Evolutionary conservation across 1,284 basidiomycete species (phyloP).

Genomic region (Limonomyces culmigenus): DNA sequence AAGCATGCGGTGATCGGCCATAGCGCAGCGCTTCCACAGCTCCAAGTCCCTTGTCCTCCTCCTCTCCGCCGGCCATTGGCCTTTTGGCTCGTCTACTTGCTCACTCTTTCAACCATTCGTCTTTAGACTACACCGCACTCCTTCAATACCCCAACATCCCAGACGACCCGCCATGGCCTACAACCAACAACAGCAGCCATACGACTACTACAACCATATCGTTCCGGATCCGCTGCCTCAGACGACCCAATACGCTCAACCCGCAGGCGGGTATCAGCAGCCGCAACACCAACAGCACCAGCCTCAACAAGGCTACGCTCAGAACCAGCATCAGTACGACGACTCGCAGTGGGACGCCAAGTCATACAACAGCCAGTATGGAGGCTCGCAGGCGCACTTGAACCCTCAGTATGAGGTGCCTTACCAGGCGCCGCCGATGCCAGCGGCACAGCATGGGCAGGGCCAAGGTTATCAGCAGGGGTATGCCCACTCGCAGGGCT

Average conservation of each 20-base stretch:
- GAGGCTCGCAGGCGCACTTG: slow-evolving; percentile 56
- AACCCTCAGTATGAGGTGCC: slow-evolving; percentile 30
- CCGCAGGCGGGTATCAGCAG: slow-evolving; percentile 3
- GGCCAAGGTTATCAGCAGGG: too few relatives aligned
- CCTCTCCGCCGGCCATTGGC: not conserved
- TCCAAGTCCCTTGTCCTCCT: not conserved
- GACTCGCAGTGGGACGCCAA: slow-evolving; percentile 42
- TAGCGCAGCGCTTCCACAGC: too few relatives aligned
- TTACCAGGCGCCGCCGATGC: slow-evolving; percentile 21
- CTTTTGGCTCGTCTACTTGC: slow-evolving; percentile 1
- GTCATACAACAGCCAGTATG: slow-evolving; percentile 46
- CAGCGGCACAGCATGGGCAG: too few relatives aligned
- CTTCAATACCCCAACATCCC: not conserved
- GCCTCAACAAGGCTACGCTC: slow-evolving; percentile 18
- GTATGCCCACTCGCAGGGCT: not conserved
- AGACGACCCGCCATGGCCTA: slow-evolving; percentile 31
- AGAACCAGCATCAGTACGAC: too few relatives aligned
- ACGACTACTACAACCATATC: slow-evolving; percentile 9
- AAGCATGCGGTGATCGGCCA: too few relatives aligned
- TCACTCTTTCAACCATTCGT: not conserved
- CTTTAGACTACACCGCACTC: not conserved
- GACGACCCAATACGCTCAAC: slow-evolving; percentile 11
- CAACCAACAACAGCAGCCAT: slow-evolving; percentile 33
- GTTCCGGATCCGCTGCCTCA: slow-evolving; percentile 4
- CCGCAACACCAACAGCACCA: slow-evolving; percentile 5